Base-by-base conservation (phyloP, 805 yeast genomes). In the Candida endomychidarum region DNA sequence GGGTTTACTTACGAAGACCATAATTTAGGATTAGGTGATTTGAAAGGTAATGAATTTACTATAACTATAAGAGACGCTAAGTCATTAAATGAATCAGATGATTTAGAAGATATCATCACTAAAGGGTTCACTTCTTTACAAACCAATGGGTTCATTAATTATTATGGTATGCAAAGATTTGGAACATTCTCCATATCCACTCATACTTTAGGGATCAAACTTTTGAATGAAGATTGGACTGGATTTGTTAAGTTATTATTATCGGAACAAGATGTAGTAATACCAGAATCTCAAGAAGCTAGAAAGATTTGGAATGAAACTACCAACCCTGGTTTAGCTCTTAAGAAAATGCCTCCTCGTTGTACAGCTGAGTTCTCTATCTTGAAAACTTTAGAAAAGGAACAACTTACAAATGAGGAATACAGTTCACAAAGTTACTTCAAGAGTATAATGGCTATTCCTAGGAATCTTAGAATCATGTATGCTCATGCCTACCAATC, bases 401-500 rank as follows among this genome's bases (percentile, higher is more conserved):
- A 77, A 42, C 62, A 63, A 36, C 72, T 72, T 49, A 67, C 68
- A 2, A 53, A 54, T 12, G 70, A 63, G 31, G 76, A 72, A 3
- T 82, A 69, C 52, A 56, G 72, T 14, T 59, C 64, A 3, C 70
- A 73, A 39, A 70, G 85, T n/a, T 86, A 81, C 58, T 80, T 86
- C 54, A 78, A 77, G 44, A 93, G 95, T 2, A 74, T 95, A 32
- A 81, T 85, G 83, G 78, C 88, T 42, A 85, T 93, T 49, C 98
- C 99, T 23, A 78, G 96, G 61, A 90, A 90, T 57, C 70, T 93
- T 57, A 74, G 96, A 58, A 78, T 90, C 43, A 91, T 93, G 95
- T 93, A 93, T 57, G 96, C 86, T 2, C 99, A 93, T 63, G 96
- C 99, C 3, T 95, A 95, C 60, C 99, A 93, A 65, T 87, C 96